Conservation (phyloP, 2,329 filamentous ascomycete genomes). For the Atkinsonella texensis region DNA sequence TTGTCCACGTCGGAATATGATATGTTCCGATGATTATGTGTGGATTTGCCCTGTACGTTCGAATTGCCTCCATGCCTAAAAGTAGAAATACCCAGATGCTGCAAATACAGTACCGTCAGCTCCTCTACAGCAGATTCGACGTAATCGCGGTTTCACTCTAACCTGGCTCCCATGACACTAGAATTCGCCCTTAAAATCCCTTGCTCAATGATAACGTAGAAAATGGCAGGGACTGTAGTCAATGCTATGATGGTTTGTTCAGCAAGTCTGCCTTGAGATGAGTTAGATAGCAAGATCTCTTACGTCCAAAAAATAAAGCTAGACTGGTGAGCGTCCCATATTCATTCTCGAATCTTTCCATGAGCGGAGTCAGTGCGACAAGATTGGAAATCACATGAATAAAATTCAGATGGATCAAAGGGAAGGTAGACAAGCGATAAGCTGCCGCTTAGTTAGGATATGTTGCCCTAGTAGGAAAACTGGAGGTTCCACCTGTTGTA, state of each 20-base stretch:
- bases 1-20: slow-evolving; percentile 84
- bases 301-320: slow-evolving; percentile 81
- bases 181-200: slow-evolving; percentile 60
- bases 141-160: slow-evolving; percentile 14
- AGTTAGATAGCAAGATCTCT: slow-evolving; percentile 27
- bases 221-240: slow-evolving; percentile 66
- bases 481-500: slow-evolving; percentile 44
- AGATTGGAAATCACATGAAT: slow-evolving; percentile 73
- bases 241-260: slow-evolving; percentile 39
- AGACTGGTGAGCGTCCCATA: slow-evolving; percentile 84
- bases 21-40: slow-evolving; percentile 51
- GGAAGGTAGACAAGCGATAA: slow-evolving; percentile 87
- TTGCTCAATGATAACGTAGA: slow-evolving; percentile 72
- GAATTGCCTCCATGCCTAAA: slow-evolving; percentile 72
- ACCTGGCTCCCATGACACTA: slow-evolving; percentile 74
- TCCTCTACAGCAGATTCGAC: neutral
- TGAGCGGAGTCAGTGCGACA: slow-evolving; percentile 67
- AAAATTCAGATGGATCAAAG: slow-evolving; percentile 71
- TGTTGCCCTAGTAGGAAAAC: neutral
- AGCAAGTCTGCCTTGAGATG: neutral
- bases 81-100: slow-evolving; percentile 92
- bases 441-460: slow-evolving; percentile 37
- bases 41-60: slow-evolving; percentile 72
- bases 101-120: slow-evolving; percentile 3
- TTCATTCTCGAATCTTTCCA: slow-evolving; percentile 89